Base-by-base conservation (phyloP, 2,329 filamentous ascomycete species). In the Cladosporium sp. region DNA sequence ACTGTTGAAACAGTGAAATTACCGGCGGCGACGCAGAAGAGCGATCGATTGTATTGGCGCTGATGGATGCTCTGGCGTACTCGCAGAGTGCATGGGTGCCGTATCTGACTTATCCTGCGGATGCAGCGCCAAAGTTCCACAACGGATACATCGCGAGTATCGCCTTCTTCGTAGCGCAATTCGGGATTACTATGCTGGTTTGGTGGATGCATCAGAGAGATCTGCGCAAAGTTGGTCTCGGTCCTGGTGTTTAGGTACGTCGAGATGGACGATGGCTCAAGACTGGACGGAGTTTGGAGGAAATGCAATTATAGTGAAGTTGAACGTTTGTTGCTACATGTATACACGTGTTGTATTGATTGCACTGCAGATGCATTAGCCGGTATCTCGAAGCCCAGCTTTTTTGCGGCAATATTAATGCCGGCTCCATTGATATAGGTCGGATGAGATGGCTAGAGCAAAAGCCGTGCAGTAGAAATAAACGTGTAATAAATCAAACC, bases 21-120 rank as follows among this genome's bases (percentile, higher is more conserved):
- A 86, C 83, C 65, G 77, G 81, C 2, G 76, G 77, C 2, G 82
- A 88, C 56, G 85, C 88, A 63, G 88, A 91, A 74, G 88, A 91
- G 76, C 79, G 88, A 13, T 88, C 89, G 0, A 78, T 91, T 3
- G 87, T 91, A 0, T 83, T 88, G 0, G 88, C 82, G 0, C 77
- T 81, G n/a, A 91, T 91, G 86, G 91, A 91, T 66, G 84, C 89
- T 72, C 84, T 91, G 78, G 88, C 88, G 0, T 90, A 90, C 67
- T 86, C 90, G 1, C 76, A 91, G 49, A 88, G 91, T 71, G 86
- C 88, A 0, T 91, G 88, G 88, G 73, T 91, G 51, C 89, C 89
- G 6, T 60, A 59, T 36, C 57, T 65, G 18, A 32, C 53, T 32
- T 65, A 43, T 28, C 56, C 56, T n/a, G 56, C 56, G 21, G 48